Conservation (phyloP, 1,139 yeast genomes). For the Yamadazyma mexicana region DNA sequence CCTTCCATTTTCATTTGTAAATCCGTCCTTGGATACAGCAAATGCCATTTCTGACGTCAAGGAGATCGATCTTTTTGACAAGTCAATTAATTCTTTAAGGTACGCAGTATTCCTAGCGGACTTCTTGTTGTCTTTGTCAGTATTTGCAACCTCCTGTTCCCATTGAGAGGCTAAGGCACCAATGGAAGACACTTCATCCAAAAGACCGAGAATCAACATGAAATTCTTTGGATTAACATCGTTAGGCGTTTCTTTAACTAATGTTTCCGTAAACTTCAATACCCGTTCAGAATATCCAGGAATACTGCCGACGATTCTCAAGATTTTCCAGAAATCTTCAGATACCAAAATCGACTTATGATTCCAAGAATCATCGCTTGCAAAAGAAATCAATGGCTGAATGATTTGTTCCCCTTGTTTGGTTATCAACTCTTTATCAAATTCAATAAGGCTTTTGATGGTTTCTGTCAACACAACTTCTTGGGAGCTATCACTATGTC, state of each 20-base stretch:
- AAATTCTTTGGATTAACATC: constrained; percentile 52
- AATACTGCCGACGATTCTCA: constrained; percentile 58
- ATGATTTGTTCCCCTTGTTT: constrained; percentile 53
- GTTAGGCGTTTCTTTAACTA: constrained; percentile 38
- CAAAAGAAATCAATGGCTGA: constrained; percentile 53
- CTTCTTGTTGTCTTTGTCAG: constrained; percentile 14
- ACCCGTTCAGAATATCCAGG: constrained; percentile 52
- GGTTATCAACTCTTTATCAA: constrained; percentile 40
- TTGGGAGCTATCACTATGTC: constrained; percentile 25
- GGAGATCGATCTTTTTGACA: constrained; percentile 63
- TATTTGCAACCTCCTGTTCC: constrained; percentile 58
- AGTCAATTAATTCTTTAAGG: constrained; percentile 52
- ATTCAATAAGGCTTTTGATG: constrained; percentile 3
- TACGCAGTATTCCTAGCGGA: constrained; percentile 34
- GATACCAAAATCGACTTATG: constrained; percentile 36
- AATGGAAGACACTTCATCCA: constrained; percentile 79
- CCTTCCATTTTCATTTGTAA: constrained; percentile 30
- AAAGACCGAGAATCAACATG: constrained; percentile 63
- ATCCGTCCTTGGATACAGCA: constrained; percentile 22
- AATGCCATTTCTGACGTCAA: constrained; percentile 53
- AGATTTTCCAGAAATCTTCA: constrained; percentile 64
- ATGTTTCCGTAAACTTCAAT: constrained; percentile 47
- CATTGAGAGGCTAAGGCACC: constrained; percentile 80
- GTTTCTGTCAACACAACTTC: constrained; percentile 16
- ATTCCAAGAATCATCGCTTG: constrained; percentile 51